Evolutionary conservation across 2,329 filamentous ascomycete genomes (phyloP).

Genomic region (Emmonsiellopsis sp.): DNA sequence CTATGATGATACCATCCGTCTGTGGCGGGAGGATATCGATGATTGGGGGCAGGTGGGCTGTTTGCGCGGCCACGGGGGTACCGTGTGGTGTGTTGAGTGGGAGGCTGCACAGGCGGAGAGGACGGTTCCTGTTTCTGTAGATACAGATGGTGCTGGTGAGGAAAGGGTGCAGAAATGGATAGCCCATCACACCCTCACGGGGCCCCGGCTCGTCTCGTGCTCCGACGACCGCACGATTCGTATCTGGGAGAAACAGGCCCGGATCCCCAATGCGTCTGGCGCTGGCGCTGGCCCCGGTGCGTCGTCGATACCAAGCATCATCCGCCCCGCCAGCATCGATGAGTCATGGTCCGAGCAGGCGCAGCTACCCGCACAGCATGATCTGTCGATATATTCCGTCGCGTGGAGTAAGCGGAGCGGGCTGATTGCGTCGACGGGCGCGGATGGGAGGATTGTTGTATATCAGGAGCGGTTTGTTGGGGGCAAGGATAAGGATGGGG

Average conservation of each 20-base stretch:
- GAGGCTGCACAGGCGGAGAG: constrained; percentile 29
- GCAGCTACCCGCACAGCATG: constrained; percentile 65
- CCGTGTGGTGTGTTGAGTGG: constrained; percentile 80
- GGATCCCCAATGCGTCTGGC: constrained; percentile 32
- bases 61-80: constrained; percentile 70
- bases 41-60: constrained; percentile 89
- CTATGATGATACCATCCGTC: constrained; percentile 82
- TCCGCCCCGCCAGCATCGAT: constrained; percentile 60
- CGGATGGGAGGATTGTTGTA: constrained; percentile 71
- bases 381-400: constrained; percentile 73
- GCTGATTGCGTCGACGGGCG: constrained; percentile 75
- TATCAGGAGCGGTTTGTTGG: constrained; percentile 54
- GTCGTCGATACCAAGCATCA: constrained; percentile 68
- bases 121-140: background rate
- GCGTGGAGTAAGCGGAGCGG: constrained; percentile 74
- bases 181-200: constrained; percentile 22
- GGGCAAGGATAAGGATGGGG: constrained; percentile 2
- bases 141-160: constrained; percentile 20
- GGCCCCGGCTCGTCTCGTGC: constrained; percentile 63
- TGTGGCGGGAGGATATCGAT: constrained; percentile 86
- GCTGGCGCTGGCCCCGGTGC: constrained; percentile 19
- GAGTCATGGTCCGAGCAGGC: constrained; percentile 79
- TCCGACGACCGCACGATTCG: constrained; percentile 75
- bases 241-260: constrained; percentile 63
- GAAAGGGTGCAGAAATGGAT: constrained; percentile 21